These are phyloP conservation scores for Candida montana DNA, from an alignment of 805 yeast genomes.

Conservation along the genomic window DNA sequence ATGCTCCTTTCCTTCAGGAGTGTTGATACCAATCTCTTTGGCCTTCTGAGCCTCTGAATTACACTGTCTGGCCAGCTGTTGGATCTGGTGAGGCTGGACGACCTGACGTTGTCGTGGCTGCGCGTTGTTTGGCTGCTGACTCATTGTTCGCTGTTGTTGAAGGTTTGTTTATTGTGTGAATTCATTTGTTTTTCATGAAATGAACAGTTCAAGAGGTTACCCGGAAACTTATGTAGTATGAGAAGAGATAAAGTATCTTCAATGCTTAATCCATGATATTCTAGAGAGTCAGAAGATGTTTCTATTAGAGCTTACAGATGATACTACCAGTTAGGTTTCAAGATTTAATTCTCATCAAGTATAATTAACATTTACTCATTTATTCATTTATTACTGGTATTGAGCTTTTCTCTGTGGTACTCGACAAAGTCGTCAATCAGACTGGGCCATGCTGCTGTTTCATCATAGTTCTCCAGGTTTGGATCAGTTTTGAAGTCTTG, in stretches of 20 bases:
- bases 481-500: slow-evolving; percentile 49
- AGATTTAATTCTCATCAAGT: no score
- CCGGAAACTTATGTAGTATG: no score
- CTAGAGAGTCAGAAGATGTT: no score
- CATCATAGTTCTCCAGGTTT: slow-evolving; percentile 56
- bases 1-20: slow-evolving; percentile 60
- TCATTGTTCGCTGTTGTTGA: slow-evolving; percentile 1
- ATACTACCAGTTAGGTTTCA: no score
- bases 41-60: slow-evolving; percentile 57
- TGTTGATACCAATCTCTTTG: slow-evolving; percentile 52
- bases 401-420: slow-evolving; percentile 27
- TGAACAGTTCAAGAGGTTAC: no score
- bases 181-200: no score
- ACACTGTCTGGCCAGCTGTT: slow-evolving; percentile 55
- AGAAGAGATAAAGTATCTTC: no score
- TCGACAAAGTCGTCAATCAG: slow-evolving; percentile 81
- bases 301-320: no score
- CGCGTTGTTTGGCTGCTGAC: slow-evolving; percentile 2
- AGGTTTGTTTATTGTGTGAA: neutral
- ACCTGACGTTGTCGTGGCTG: slow-evolving; percentile 3
- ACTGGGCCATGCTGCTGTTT: slow-evolving; percentile 88
- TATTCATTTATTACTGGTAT: neutral
- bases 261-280: no score
- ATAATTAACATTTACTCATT: no score
- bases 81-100: slow-evolving; percentile 26